phyloP scores from a whole-genome alignment of 345 rosid species.

The Salix exigua region DNA sequence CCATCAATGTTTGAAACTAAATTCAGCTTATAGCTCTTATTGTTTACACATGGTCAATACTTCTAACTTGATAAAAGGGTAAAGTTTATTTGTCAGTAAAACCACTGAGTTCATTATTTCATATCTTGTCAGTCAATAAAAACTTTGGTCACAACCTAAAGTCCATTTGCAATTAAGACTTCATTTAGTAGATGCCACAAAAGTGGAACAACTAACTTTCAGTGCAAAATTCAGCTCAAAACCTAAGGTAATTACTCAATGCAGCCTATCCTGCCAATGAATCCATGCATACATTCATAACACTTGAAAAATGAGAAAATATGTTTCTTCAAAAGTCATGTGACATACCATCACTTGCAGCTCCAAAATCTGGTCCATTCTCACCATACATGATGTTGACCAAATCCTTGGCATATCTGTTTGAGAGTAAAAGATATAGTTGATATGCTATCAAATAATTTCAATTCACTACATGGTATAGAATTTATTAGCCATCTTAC shows the following conservation, averaged over 20 bases:
- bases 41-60: neutral
- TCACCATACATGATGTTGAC: conserved; percentile 70
- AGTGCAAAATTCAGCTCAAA: neutral
- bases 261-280: neutral
- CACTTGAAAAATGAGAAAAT: neutral
- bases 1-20: neutral
- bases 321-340: neutral
- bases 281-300: neutral
- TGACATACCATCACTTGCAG: conserved; percentile 87
- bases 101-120: neutral
- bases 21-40: neutral
- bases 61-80: neutral
- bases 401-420: conserved; percentile 92
- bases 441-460: conserved; percentile 4
- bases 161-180: neutral
- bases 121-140: neutral
- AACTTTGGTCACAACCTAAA: neutral
- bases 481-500: conserved; percentile 37
- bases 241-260: neutral
- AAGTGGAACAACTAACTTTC: neutral
- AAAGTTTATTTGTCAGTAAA: neutral
- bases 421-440: conserved; percentile 20
- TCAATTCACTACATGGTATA: conserved; percentile 5
- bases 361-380: conserved; percentile 89
- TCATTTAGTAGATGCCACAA: neutral